Evolutionary conservation across 1,139 yeast genomes (phyloP).

Genomic region (Scheffersomyces quercinus): DNA sequence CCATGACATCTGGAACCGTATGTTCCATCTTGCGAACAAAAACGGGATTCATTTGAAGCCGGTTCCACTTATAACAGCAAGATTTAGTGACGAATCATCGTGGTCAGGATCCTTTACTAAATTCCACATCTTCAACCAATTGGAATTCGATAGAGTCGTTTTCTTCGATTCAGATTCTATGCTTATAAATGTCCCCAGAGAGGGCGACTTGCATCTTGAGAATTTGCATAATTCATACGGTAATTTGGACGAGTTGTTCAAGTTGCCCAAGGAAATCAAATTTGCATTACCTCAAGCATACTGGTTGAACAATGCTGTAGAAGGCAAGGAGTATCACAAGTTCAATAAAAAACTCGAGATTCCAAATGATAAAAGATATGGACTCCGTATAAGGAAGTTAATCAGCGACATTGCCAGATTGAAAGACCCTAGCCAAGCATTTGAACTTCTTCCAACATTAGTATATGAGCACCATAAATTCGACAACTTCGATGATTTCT

Average conservation of each 20-base stretch:
- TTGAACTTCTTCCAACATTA: conserved; percentile 18
- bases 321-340: conserved; percentile 10
- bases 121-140: conserved; percentile 50
- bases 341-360: conserved; percentile 12
- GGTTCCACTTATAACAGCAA: conserved; percentile 16
- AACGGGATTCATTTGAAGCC: conserved; percentile 22
- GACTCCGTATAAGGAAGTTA: conserved; percentile 5
- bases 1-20: conserved; percentile 8
- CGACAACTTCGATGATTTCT: conserved; percentile 29
- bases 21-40: conserved; percentile 7
- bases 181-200: conserved; percentile 18
- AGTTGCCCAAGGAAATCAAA: conserved; percentile 26
- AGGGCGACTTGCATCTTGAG: conserved; percentile 9
- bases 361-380: conserved; percentile 12
- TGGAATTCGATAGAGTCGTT: conserved; percentile 41
- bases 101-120: conserved; percentile 61
- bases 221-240: conserved; percentile 9
- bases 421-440: conserved; percentile 3
- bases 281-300: conserved; percentile 41
- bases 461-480: conserved; percentile 30
- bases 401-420: conserved; percentile 4
- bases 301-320: conserved; percentile 28
- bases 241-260: conserved; percentile 36
- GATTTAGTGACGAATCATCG: conserved; percentile 20
- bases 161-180: conserved; percentile 48